Base-by-base conservation (phyloP, 164 flowering plant species). In the Piper betle region DNA sequence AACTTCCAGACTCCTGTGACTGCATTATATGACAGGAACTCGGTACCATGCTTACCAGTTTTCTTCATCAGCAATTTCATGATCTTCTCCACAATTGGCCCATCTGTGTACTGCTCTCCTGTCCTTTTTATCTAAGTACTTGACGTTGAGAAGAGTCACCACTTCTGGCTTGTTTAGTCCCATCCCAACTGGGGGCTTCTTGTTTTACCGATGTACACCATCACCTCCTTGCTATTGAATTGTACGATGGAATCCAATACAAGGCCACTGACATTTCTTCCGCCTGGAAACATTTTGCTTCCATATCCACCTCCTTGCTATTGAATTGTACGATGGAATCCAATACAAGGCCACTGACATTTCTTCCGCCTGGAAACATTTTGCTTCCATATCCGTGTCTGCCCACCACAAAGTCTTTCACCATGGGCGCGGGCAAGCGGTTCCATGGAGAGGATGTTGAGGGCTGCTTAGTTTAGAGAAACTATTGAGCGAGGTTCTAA, bases 151-250 rank as follows among this genome's bases (percentile, higher is more conserved):
- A 10, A 92, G 84, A 2, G 94, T 92, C 19, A 92, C 96, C 74
- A 82, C 98, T 16, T 96, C 97, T 25, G 93, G 83, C 68, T 92
- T 92, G 71, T 92, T 92, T 4, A 92, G 86, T 41, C 98, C 96
- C 71, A 87, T 89, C 59, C 96, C 98, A 10, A 89, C 83, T 3
- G 95, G 89, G 10, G 98, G 96, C 67, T 87, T 92, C 81, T 85
- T 69, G 70, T 79, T 38, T 87, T 93, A 48, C 89, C 98, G 84
- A 84, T 78, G 69, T 92, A 92, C 0, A 89, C 98, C 40, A 83
- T 82, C n/a, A n/a, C n/a, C n/a, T n/a, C n/a, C n/a, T n/a, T n/a
- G n/a, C n/a, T n/a, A n/a, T n/a, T n/a, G n/a, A n/a, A n/a, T n/a
- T n/a, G n/a, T n/a, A n/a, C n/a, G n/a, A n/a, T n/a, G n/a, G n/a